Base-by-base conservation (phyloP, 164 flowering plant species). In the Brasenia schreberi region DNA sequence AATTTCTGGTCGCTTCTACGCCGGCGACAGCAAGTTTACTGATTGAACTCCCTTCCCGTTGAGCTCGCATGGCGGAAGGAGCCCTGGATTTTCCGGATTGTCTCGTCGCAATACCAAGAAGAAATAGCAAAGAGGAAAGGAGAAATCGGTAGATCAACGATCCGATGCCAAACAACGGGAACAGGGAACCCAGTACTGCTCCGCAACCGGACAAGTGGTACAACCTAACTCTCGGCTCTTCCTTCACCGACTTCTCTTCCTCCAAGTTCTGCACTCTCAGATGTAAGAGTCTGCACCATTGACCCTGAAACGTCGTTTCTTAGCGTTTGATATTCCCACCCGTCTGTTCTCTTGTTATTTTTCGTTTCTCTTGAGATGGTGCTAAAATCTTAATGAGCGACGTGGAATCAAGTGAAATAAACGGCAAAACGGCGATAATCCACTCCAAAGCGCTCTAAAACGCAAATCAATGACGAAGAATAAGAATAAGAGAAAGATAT, bases 181-280 rank as follows among this genome's bases (percentile, higher is more conserved):
- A 75, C 72, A 80, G 66, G 43, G 86, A 85, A 52, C 89, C 93
- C 19, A 77, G 59, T 65, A 77, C 84, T 0, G 95, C 87, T 44
- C 98, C 98, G 3, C 77, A 75, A 60, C 66, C 87, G 60, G 85
- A 88, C 75, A 84, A 78, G 17, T 90, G 96, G 98, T 92, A 83
- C 71, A 71, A 88, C 60, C 84, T 92, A 58, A 79, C 79, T 70
- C 82, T 92, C 18, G 98, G 98, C 10, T 69, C 95, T 67, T 88
- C 98, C 60, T 85, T 85, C 85, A 81, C 77, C 23, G 83, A 86
- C 17, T 76, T 80, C 45, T 83, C 89, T 43, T 77, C 92, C 56
- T 76, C 87, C 74, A 90, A 84, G 68, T 87, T 79, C 82, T 88
- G 91, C 82, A 88, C 96, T 44, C 72, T 90, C 6, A 82, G 96